phyloP scores from a whole-genome alignment of 2,329 filamentous ascomycete species.

The Aureobasidium lini region DNA sequence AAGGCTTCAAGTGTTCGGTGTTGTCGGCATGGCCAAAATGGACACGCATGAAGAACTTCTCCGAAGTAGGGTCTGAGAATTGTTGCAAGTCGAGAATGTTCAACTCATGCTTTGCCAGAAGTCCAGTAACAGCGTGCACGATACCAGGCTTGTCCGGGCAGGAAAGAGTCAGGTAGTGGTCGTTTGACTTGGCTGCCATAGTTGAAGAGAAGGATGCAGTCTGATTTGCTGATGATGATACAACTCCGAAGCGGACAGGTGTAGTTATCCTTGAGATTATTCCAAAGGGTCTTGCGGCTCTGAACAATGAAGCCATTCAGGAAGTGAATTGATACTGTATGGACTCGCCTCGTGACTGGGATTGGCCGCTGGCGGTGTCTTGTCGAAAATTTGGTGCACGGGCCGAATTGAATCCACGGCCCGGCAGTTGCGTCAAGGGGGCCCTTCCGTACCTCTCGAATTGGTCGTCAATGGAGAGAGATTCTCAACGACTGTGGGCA shows the following conservation, averaged over 20 bases:
- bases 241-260: neutral
- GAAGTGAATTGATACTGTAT: neutral
- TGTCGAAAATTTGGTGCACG: neutral
- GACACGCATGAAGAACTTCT: slow-evolving; percentile 83
- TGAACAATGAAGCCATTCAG: slow-evolving; percentile 10
- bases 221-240: neutral
- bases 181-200: slow-evolving; percentile 27
- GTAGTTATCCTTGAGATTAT: slow-evolving; percentile 10
- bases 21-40: slow-evolving; percentile 60
- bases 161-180: slow-evolving; percentile 71
- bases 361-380: neutral
- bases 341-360: neutral
- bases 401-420: neutral
- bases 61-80: slow-evolving; percentile 66
- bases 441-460: neutral
- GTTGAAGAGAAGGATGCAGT: neutral
- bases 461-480: neutral
- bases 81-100: slow-evolving; percentile 82
- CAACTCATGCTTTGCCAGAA: slow-evolving; percentile 64
- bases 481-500: neutral
- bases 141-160: slow-evolving; percentile 81
- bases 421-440: too few species aligned
- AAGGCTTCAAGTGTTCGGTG: slow-evolving; percentile 42
- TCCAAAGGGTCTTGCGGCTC: slow-evolving; percentile 3
- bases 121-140: slow-evolving; percentile 73